Evolutionary conservation across 495 filamentous ascomycete species (phyloP).

Genomic region (Glutinoglossum americanum): DNA sequence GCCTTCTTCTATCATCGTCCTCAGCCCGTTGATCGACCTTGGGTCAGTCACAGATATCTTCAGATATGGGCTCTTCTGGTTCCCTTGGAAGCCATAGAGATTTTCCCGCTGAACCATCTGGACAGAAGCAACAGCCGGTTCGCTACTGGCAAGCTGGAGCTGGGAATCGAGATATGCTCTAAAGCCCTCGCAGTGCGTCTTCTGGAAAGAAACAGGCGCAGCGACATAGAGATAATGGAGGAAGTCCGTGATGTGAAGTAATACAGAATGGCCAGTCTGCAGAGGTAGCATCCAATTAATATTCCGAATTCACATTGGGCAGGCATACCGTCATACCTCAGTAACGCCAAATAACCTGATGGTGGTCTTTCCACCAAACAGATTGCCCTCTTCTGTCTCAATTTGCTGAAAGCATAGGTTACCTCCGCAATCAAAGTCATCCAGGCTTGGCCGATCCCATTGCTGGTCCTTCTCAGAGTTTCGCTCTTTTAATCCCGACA

Average conservation of each 20-base stretch:
- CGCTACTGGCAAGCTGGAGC: conserved; percentile 35
- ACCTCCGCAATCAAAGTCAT: conserved; percentile 44
- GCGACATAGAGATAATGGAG: conserved; percentile 90
- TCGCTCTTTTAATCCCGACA: conserved; percentile 56
- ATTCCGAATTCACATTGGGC: background rate
- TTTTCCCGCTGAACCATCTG: conserved; percentile 66
- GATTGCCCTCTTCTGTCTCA: conserved; percentile 72
- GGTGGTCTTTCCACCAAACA: conserved; percentile 46
- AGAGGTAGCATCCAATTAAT: conserved; percentile 8
- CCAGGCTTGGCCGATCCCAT: conserved; percentile 64
- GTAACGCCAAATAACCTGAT: conserved; percentile 94
- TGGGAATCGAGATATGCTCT: conserved; percentile 54
- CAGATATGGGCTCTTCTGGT: conserved; percentile 74
- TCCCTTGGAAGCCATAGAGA: conserved; percentile 81
- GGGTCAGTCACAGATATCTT: conserved; percentile 85
- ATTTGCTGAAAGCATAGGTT: conserved; percentile 87
- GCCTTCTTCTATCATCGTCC: conserved; percentile 48
- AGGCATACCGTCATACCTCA: conserved; percentile 30
- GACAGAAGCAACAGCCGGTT: conserved; percentile 46
- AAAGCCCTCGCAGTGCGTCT: conserved; percentile 54
- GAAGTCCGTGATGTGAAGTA: conserved; percentile 90
- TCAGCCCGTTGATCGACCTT: conserved; percentile 51
- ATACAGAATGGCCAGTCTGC: conserved; percentile 68
- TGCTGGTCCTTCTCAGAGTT: conserved; percentile 88
- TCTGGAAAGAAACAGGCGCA: conserved; percentile 61